Evolutionary conservation across 345 rosid genomes (phyloP).

Genomic region (Pistacia vera): DNA sequence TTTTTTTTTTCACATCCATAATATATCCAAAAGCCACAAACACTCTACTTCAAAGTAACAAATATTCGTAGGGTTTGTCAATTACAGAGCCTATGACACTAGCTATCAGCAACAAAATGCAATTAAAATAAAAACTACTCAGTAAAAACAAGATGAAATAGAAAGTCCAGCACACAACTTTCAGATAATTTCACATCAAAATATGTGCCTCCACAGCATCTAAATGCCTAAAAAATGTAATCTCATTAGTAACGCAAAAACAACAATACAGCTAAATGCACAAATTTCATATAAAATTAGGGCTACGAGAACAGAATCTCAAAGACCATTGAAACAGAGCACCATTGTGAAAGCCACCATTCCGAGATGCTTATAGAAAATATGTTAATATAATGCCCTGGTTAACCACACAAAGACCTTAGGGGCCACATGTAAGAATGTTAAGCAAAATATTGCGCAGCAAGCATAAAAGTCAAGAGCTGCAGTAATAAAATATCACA

Average conservation of each 20-base stretch:
- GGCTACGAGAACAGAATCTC: not conserved
- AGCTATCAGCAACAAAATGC: not conserved
- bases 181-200: not conserved
- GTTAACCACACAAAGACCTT: not conserved
- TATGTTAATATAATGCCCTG: not conserved
- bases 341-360: not conserved
- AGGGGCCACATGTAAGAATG: not conserved
- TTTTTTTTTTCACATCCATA: too few relatives aligned
- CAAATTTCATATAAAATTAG: conserved; percentile 2
- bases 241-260: not conserved
- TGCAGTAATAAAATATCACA: not conserved
- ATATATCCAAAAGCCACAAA: too few relatives aligned
- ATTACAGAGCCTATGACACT: not conserved
- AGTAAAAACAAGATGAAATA: not conserved
- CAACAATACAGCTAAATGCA: not conserved
- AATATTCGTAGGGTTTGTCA: not conserved
- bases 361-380: not conserved
- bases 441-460: not conserved
- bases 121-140: conserved; percentile 13
- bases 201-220: not conserved
- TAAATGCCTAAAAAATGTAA: not conserved
- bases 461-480: not conserved
- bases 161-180: not conserved
- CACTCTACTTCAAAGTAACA: not conserved
- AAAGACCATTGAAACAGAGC: not conserved